Conservation (phyloP, 768 basidiomycete genomes). For the Boletellus ananas region DNA sequence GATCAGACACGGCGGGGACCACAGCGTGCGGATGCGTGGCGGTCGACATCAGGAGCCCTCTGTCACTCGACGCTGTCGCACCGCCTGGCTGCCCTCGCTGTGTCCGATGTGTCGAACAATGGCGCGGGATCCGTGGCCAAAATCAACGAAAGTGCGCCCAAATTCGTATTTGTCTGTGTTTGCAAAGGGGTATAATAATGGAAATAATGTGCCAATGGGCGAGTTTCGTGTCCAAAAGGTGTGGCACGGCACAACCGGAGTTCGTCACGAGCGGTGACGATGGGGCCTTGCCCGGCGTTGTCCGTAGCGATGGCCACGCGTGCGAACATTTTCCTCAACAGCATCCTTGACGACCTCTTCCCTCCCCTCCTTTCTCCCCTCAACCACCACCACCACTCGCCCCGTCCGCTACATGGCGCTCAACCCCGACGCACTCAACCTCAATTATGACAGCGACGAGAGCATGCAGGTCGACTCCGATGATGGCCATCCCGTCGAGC, state of each 20-base stretch:
- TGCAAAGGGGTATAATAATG: not conserved
- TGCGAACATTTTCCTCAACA: conserved; percentile 40
- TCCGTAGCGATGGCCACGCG: conserved; percentile 41
- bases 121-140: too few species aligned
- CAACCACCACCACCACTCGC: conserved; percentile 32
- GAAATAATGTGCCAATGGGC: conserved; percentile 8
- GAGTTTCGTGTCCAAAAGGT: conserved; percentile 29
- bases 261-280: conserved; percentile 42
- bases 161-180: not conserved
- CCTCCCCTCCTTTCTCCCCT: conserved; percentile 33
- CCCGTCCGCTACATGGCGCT: conserved; percentile 32
- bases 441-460: conserved; percentile 51
- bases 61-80: too few species aligned
- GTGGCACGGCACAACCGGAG: conserved; percentile 35
- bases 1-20: conserved; percentile 5
- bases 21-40: not conserved
- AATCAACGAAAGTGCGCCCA: too few species aligned
- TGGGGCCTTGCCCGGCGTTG: conserved; percentile 42
- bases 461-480: conserved; percentile 75
- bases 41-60: too few species aligned
- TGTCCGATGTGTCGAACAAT: too few species aligned
- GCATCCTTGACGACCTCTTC: conserved; percentile 39
- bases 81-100: too few species aligned
- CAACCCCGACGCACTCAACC: conserved; percentile 44
- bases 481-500: conserved; percentile 30